Percentiles rank a stretch among this genome's conserved stretches.
Evolutionary conservation across 148 eudicot genomes (phyloP).

Genomic region (Rhododendron simsii): DNA sequence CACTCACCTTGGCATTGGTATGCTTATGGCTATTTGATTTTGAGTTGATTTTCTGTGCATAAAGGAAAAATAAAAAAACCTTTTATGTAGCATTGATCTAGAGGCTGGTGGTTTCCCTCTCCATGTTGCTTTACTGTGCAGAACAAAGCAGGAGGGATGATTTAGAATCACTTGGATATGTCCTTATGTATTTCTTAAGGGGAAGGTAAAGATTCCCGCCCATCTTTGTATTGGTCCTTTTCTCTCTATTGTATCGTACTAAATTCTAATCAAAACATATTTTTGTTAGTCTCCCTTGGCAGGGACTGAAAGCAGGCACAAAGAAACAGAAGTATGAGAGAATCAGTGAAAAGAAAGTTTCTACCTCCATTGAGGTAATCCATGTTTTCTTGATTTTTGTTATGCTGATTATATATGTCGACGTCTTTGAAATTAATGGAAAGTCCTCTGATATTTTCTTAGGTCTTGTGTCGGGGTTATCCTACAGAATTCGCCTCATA

Average conservation of each 20-base stretch:
- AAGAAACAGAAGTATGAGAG: conserved; percentile 84
- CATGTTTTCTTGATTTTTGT: background rate
- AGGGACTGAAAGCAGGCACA: conserved; percentile 83
- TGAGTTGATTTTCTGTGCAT: background rate
- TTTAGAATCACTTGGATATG: conserved; percentile 82
- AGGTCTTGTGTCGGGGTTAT: conserved; percentile 85
- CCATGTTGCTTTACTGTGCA: conserved; percentile 17
- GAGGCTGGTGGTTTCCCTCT: conserved; percentile 13
- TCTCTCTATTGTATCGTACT: conserved; percentile 4
- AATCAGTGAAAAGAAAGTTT: conserved; percentile 85
- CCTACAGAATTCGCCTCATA: conserved; percentile 87
- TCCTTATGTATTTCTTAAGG: conserved; percentile 77
- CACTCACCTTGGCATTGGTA: conserved; percentile 85
- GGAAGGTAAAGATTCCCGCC: conserved; percentile 51
- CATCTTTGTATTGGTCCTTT: background rate
- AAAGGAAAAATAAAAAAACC: background rate
- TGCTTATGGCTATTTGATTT: conserved; percentile 6
- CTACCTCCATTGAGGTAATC: conserved; percentile 74
- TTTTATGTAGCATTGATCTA: background rate
- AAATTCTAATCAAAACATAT: background rate
- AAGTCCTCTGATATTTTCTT: conserved; percentile 11
- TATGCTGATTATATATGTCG: background rate
- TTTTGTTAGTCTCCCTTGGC: conserved; percentile 80
- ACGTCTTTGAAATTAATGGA: background rate
- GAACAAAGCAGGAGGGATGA: conserved; percentile 93